phyloP scores from a whole-genome alignment of 2,329 filamentous ascomycete species.

The Nannizziopsis arthrosporioides region DNA sequence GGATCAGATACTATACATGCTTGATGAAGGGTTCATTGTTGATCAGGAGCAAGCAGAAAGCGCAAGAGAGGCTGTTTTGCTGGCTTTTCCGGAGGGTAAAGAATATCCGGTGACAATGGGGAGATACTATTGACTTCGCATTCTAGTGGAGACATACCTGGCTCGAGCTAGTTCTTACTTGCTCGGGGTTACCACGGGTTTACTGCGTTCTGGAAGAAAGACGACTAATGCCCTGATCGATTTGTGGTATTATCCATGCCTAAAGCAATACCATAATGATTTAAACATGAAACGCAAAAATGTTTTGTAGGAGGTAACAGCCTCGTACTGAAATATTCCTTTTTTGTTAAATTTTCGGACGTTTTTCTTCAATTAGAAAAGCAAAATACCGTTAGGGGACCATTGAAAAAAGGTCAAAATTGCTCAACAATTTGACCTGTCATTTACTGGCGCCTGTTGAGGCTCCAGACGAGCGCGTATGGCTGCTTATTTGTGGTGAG shows the following conservation, averaged over 20 bases:
- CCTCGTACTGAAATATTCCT: not conserved
- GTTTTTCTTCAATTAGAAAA: not conserved
- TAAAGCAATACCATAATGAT: not conserved
- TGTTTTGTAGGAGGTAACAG: not conserved
- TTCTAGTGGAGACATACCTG: not conserved
- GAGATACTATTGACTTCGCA: slow-evolving; percentile 2
- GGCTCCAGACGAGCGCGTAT: slow-evolving; percentile 15
- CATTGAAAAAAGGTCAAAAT: no score
- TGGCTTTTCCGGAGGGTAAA: slow-evolving; percentile 7
- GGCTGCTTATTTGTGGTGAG: slow-evolving; percentile 11
- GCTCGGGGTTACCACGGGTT: not conserved
- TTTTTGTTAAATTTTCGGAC: not conserved
- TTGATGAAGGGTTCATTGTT: slow-evolving; percentile 1
- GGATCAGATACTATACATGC: slow-evolving; percentile 8
- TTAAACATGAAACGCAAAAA: not conserved
- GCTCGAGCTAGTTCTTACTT: not conserved
- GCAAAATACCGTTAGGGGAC: not conserved
- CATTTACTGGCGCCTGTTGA: slow-evolving; percentile 6
- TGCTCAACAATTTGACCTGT: no score
- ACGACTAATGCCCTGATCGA: no score
- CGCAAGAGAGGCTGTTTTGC: slow-evolving; percentile 3
- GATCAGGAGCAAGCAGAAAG: slow-evolving; percentile 4
- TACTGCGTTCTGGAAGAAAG: no score
- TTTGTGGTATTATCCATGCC: not conserved
- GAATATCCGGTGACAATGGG: slow-evolving; percentile 5